Evolutionary conservation across 352 stramenopile genomes (phyloP).

Genomic region (Phytopythium chamaehyphon): DNA sequence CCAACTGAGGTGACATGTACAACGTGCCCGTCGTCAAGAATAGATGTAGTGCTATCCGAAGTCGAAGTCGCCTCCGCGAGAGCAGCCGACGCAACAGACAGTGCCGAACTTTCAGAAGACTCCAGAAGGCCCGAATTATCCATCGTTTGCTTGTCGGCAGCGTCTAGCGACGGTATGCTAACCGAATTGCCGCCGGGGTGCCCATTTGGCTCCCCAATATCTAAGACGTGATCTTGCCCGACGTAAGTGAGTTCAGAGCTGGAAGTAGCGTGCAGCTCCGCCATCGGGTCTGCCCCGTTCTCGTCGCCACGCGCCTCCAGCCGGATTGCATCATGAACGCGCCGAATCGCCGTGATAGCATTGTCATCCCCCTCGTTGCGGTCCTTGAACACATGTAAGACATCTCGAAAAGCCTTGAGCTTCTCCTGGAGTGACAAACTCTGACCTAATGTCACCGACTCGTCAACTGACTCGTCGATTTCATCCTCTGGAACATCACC

Average conservation of each 20-base stretch:
- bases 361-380: conserved; percentile 57
- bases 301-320: conserved; percentile 36
- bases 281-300: conserved; percentile 8
- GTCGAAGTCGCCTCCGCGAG: conserved; percentile 24
- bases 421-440: conserved; percentile 74
- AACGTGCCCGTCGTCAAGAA: conserved; percentile 14
- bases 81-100: conserved; percentile 32
- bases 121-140: conserved; percentile 29
- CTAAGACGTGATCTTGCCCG: conserved; percentile 16
- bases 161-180: conserved; percentile 23
- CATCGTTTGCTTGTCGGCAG: conserved; percentile 27
- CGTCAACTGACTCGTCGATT: conserved; percentile 45
- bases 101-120: conserved; percentile 25
- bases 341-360: conserved; percentile 47
- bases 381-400: conserved; percentile 71
- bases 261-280: conserved; percentile 1
- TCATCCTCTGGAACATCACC: conserved; percentile 71
- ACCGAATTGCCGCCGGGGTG: conserved; percentile 5
- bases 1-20: conserved; percentile 13
- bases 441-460: conserved; percentile 13
- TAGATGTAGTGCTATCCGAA: conserved; percentile 15
- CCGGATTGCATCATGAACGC: conserved; percentile 63
- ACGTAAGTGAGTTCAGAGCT: conserved; percentile 2
- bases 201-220: conserved; percentile 11
- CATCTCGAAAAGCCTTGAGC: conserved; percentile 73